Percentiles rank a stretch among this genome's conserved stretches.
These are phyloP conservation scores for Cyclotella choctawhatcheeana DNA, from an alignment of 108 stramenopile genomes.

Conservation along the genomic window DNA sequence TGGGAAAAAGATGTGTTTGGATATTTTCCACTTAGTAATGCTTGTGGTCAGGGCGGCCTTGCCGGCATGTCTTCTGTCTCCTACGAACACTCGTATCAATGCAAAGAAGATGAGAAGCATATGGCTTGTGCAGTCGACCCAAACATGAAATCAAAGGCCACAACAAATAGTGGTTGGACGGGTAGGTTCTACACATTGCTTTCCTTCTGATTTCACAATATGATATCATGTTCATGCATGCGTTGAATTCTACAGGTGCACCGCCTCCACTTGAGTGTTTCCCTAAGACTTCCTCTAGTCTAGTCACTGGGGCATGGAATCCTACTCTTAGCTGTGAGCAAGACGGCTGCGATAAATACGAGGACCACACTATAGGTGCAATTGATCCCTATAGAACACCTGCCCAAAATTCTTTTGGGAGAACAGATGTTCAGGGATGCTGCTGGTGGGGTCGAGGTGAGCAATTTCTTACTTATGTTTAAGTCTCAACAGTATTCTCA, in stretches of 20 bases:
- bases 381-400: constrained; percentile 41
- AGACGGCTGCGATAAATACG: constrained; percentile 37
- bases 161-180: constrained; percentile 16
- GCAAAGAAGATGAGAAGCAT: constrained; percentile 35
- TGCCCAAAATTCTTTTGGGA: constrained; percentile 33
- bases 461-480: too few relatives aligned
- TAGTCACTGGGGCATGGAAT: constrained; percentile 43
- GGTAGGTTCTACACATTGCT: too few relatives aligned
- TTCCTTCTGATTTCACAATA: too few relatives aligned
- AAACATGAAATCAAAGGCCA: constrained; percentile 30
- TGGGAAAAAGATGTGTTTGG: constrained; percentile 54
- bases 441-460: constrained; percentile 54
- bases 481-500: too few relatives aligned
- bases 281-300: constrained; percentile 17
- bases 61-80: constrained; percentile 2
- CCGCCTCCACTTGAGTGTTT: constrained; percentile 49
- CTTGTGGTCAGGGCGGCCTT: constrained; percentile 43
- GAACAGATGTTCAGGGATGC: constrained; percentile 35
- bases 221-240: too few relatives aligned
- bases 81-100: constrained; percentile 36
- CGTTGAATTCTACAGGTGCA: too few relatives aligned
- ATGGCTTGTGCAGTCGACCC: constrained; percentile 47
- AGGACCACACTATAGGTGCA: constrained; percentile 32
- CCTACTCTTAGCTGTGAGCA: constrained; percentile 31
- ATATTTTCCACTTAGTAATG: constrained; percentile 44